Evolutionary conservation across 2,329 filamentous ascomycete species (phyloP).

Genomic region (Paecilomyces niveus): DNA sequence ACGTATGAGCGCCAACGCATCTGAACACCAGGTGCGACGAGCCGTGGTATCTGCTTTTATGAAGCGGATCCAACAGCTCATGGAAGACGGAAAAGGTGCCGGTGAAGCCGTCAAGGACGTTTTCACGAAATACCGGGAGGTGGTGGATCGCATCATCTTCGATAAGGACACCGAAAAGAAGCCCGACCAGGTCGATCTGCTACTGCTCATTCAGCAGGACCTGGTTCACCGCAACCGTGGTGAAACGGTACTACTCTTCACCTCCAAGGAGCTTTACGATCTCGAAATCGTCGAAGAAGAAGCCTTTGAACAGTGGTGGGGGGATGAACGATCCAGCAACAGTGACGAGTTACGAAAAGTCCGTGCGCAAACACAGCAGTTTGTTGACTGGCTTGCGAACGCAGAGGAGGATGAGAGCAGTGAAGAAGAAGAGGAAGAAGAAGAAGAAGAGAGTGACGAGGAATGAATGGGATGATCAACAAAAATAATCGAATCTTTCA

Average conservation of each 20-base stretch:
- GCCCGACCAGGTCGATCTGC: constrained; percentile 75
- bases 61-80: constrained; percentile 68
- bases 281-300: constrained; percentile 84
- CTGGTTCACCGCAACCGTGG: constrained; percentile 59
- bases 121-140: constrained; percentile 57
- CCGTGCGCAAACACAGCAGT: constrained; percentile 63
- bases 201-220: constrained; percentile 75
- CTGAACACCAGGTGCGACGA: constrained; percentile 77
- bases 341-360: constrained; percentile 64
- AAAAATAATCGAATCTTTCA: not conserved
- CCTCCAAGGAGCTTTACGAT: constrained; percentile 78
- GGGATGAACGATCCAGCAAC: constrained; percentile 60
- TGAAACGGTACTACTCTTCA: constrained; percentile 63
- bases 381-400: constrained; percentile 79
- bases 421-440: constrained; percentile 60
- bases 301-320: constrained; percentile 84
- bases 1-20: constrained; percentile 85
- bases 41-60: constrained; percentile 82
- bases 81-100: constrained; percentile 51
- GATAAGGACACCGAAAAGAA: constrained; percentile 47
- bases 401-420: constrained; percentile 64
- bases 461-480: constrained; percentile 6
- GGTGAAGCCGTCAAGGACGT: constrained; percentile 58
- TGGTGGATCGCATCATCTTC: constrained; percentile 54
- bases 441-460: constrained; percentile 33